These are phyloP conservation scores for Dillenia suffruticosa DNA, from an alignment of 164 flowering plant species.

Conservation along the genomic window DNA sequence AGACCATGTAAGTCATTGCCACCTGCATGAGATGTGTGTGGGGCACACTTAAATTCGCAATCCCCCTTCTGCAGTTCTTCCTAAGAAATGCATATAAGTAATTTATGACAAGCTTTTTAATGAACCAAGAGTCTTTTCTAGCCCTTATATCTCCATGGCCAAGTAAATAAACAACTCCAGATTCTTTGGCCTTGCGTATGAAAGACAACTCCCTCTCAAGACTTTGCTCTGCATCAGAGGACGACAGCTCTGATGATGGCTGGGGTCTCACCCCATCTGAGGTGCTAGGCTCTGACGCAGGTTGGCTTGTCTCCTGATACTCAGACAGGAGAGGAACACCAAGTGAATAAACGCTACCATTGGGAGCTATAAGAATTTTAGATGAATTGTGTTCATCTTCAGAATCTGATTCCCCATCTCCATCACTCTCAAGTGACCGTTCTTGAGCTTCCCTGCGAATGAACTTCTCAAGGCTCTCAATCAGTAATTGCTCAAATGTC, in stretches of 20 bases:
- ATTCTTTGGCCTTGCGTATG: conserved; percentile 84
- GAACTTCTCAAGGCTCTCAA: conserved; percentile 97
- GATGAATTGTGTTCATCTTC: conserved; percentile 50
- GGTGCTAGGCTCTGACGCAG: conserved; percentile 54
- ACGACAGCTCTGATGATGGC: neutral
- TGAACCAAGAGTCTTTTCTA: conserved; percentile 94
- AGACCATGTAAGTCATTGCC: conserved; percentile 98
- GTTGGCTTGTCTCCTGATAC: conserved; percentile 19
- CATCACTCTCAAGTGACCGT: conserved; percentile 85
- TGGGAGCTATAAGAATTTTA: conserved; percentile 66
- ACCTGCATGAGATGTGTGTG: conserved; percentile 92
- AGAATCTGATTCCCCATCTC: conserved; percentile 64
- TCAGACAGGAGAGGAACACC: conserved; percentile 79
- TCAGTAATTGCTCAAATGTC: conserved; percentile 88
- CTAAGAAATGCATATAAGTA: conserved; percentile 94
- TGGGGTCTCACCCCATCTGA: conserved; percentile 35
- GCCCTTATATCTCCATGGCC: conserved; percentile 98
- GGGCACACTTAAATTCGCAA: conserved; percentile 84
- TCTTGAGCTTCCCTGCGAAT: conserved; percentile 95
- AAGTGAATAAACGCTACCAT: conserved; percentile 85
- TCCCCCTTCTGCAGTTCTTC: conserved; percentile 91
- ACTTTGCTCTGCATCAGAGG: conserved; percentile 38
- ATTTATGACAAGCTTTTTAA: conserved; percentile 83
- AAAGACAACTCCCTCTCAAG: conserved; percentile 90
- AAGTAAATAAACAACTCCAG: conserved; percentile 93